These are phyloP conservation scores for Coemansia sp. DNA, from an alignment of 192 early-diverging fungal genomes.

Conservation along the genomic window DNA sequence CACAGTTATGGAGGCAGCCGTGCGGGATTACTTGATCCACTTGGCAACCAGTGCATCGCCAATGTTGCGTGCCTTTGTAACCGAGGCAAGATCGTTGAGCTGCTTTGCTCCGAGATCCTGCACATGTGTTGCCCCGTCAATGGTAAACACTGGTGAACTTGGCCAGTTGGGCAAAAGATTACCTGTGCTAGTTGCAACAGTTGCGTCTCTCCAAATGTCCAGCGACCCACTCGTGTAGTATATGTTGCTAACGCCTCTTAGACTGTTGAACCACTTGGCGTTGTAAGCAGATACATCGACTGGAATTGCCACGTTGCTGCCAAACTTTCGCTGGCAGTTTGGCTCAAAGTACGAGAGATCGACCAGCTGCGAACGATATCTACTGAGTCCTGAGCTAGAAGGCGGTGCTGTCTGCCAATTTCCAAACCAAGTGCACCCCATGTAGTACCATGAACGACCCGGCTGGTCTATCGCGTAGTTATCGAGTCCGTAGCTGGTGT, in stretches of 20 bases:
- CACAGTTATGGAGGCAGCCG: no score
- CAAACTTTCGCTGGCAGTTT: conserved; percentile 49
- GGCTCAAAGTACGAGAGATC: conserved; percentile 41
- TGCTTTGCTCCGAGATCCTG: conserved; percentile 25
- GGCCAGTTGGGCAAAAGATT: conserved; percentile 7
- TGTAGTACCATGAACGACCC: conserved; percentile 59
- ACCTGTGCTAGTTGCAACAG: conserved; percentile 25
- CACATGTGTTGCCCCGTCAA: conserved; percentile 38
- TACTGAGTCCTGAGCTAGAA: conserved; percentile 13
- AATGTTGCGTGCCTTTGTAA: conserved; percentile 17
- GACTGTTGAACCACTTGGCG: conserved; percentile 23
- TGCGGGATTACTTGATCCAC: conserved; percentile 14
- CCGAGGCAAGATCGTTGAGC: conserved; percentile 19
- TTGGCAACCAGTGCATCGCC: conserved; percentile 20
- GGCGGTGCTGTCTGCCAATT: conserved; percentile 59
- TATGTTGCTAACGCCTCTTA: conserved; percentile 44
- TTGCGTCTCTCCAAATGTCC: conserved; percentile 61
- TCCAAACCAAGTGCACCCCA: conserved; percentile 66
- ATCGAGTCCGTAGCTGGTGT: conserved; percentile 35
- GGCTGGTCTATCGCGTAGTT: conserved; percentile 38
- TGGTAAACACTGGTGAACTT: conserved; percentile 16
- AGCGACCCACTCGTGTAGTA: conserved; percentile 63
- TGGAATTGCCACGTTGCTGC: conserved; percentile 16
- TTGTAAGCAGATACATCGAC: conserved; percentile 44
- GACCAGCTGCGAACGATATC: conserved; percentile 45